Evolutionary conservation across 352 stramenopile genomes (phyloP), one percentile per base, ranked within the genome.

Genomic region (Phytophthora fragariaefolia): DNA sequence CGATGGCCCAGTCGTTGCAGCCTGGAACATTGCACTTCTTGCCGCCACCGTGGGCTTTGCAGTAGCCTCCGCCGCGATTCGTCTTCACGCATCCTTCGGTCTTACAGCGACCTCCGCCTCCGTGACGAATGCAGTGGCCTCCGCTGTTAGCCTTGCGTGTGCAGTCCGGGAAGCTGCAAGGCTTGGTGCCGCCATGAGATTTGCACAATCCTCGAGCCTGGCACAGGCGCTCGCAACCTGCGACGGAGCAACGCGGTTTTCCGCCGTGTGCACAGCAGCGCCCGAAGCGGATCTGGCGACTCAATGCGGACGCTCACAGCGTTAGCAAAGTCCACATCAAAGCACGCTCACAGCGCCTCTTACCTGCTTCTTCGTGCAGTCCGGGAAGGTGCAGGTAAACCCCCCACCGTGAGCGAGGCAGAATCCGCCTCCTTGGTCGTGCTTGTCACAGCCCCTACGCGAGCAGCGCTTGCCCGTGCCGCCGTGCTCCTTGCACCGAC

Each of bases 301-400:
- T 9, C 15, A 71, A 2, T 0, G 28, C 42, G 57, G 12, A 62
- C 22, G 56, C 43, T 27, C n/a, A 17, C 18, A 20, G 36, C 36
- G 22, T 73, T 48, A 63, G 36, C 36, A 56, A 51, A 45, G 24
- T 6, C 6, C 15, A 51, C 54, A 32, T 22, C 32, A 51, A 28
- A 10, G 48, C 32, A 40, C 18, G 5, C 20, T 18, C 23, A 26
- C 55, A 24, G 9, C 13, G 13, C 32, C 22, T 47, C 56, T 23
- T 63, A 95, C 84, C 70, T 90, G 82, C 49, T 93, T 95, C 76
- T 95, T 95, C 15, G 74, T 79, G 58, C 87, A 95, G 24, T 85
- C 83, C 1, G 82, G 69, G 18, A 89, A 77, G 6, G 73, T 79
- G 51, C 87, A 95, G 22, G 85, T 88, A 58, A 76, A 88, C 0